These are phyloP conservation scores for Thuidium tamariscinum DNA, from an alignment of 225 moss, liverwort and hornwort species.

Conservation along the genomic window DNA sequence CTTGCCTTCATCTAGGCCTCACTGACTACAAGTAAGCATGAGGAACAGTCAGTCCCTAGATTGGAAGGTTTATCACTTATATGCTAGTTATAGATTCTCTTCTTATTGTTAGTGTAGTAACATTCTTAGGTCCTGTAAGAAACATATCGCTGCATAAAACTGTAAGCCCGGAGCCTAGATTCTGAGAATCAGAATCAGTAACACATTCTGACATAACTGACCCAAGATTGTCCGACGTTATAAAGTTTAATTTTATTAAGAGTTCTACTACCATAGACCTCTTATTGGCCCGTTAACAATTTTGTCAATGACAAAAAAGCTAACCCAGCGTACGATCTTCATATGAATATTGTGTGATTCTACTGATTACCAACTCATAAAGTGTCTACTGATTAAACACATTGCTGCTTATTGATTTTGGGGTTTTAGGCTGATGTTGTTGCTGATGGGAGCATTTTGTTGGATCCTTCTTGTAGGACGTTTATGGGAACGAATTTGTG, in stretches of 20 bases:
- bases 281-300: neutral
- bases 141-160: neutral
- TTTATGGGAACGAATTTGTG: conserved; percentile 84
- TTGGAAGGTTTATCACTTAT: neutral
- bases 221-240: neutral
- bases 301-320: neutral
- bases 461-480: conserved; percentile 36
- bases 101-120: no score
- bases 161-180: neutral
- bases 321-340: no score
- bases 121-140: neutral
- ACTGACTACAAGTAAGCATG: conserved; percentile 83
- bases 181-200: neutral
- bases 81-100: neutral
- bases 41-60: neutral
- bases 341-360: neutral
- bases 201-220: neutral
- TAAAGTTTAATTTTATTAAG: neutral
- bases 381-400: neutral
- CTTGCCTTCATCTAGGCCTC: conserved; percentile 71
- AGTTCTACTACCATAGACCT: neutral
- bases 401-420: neutral
- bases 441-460: neutral
- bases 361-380: neutral
- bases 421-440: neutral